These are phyloP conservation scores for Paracorniculantispora psalliotae DNA, from an alignment of 2,329 filamentous ascomycete genomes.

Conservation along the genomic window DNA sequence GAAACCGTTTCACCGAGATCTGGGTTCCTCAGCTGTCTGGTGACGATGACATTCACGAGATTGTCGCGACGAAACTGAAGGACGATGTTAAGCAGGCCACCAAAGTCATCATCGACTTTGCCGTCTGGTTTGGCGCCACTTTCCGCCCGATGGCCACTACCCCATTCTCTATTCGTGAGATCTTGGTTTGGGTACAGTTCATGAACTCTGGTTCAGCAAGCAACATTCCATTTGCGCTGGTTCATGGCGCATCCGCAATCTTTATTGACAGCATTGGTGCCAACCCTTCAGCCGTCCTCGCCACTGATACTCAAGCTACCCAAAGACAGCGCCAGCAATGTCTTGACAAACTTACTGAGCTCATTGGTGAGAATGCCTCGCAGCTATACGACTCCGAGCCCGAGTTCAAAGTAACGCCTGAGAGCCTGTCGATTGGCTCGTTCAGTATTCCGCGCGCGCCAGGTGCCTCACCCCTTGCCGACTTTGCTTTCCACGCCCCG, in stretches of 20 bases:
- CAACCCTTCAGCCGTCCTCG: conserved; percentile 83
- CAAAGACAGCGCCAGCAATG: conserved; percentile 67
- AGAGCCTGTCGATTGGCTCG: conserved; percentile 60
- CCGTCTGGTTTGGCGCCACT: conserved; percentile 82
- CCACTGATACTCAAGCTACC: conserved; percentile 65
- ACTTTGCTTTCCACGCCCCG: conserved; percentile 71
- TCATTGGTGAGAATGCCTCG: conserved; percentile 60
- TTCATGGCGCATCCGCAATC: conserved; percentile 91
- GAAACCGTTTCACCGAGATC: conserved; percentile 97
- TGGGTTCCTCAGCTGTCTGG: conserved; percentile 91
- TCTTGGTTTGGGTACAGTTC: conserved; percentile 90
- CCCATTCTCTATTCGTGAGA: conserved; percentile 84
- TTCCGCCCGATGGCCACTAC: conserved; percentile 73
- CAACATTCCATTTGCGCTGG: conserved; percentile 42
- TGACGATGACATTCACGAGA: conserved; percentile 79
- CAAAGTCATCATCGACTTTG: conserved; percentile 73
- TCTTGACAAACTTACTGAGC: conserved; percentile 62
- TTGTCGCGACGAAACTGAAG: conserved; percentile 71
- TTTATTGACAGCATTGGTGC: conserved; percentile 94
- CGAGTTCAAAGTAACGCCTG: conserved; percentile 48
- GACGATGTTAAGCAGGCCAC: conserved; percentile 53
- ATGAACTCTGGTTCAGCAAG: conserved; percentile 61
- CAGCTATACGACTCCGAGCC: conserved; percentile 61
- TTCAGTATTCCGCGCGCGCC: conserved; percentile 60
- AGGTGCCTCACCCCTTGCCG: conserved; percentile 31